Evolutionary conservation across 345 rosid genomes (phyloP), one percentile per base, ranked within the genome.

Genomic region (Eucalyptus marginata): DNA sequence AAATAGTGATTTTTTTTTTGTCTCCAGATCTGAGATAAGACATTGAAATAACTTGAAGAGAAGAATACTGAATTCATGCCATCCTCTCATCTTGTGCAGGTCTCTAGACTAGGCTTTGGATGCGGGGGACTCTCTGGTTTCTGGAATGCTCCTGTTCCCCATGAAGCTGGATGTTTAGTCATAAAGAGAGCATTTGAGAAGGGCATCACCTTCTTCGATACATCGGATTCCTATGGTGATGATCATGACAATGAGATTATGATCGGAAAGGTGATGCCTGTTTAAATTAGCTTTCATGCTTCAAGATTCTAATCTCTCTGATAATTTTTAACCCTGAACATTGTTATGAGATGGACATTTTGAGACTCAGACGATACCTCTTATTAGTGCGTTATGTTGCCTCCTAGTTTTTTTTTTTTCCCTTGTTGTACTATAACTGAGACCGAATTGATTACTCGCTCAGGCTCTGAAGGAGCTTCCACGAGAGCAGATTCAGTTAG

Each of bases 401-500:
- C 40, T 25, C 33, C 11, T 5, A 40, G 54, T n/a, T 43, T 24
- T 46, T 46, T 46, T 46, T 59, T 44, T n/a, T 43, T 25, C 15
- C n/a, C 33, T 43, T 6, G 25, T 18, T 4, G 54, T 54, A 24
- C 33, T 27, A 10, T 62, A 18, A 87, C 47, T 13, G 51, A 6
- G 52, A 86, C 56, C 14, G 2, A 86, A 49, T 51, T 52, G 7
- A 46, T 52, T 27, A n/a, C 47, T 87, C 76, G 31, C 79, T 46
- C 87, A 95, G 95, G 94, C 94, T 18, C 76, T 93, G 87, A 94
- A 94, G 95, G 92, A 90, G 93, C 92, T 95, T 80, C 95, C 93
- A 4, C 87, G 94, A 40, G 93, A 93, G 33, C 87, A 91, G 88
- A 84, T 94, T 90, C 96, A 95, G 66, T 76, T 94, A 81, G 94